Percentiles rank a stretch among this genome's conserved stretches.
phyloP scores from a whole-genome alignment of 306 rosid genomes.

The Cicer yamashitae region DNA sequence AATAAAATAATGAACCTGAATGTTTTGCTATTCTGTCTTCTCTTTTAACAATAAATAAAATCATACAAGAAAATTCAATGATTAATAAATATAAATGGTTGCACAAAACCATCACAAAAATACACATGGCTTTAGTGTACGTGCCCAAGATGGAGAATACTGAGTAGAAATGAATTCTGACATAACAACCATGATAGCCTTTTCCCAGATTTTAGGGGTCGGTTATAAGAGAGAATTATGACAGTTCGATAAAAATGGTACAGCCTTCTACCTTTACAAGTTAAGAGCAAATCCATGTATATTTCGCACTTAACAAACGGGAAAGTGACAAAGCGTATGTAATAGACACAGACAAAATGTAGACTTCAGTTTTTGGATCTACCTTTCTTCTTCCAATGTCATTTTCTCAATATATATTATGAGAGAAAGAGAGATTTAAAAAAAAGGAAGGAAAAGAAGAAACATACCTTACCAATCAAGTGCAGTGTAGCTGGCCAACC shows the following conservation, averaged over 20 bases:
- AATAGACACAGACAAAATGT: background rate
- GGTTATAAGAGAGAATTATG: background rate
- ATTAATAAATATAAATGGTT: background rate
- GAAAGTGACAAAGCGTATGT: background rate
- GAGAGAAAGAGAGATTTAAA: background rate
- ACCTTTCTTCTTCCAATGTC: too few species aligned
- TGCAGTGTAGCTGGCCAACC: constrained; percentile 95
- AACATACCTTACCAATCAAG: constrained; percentile 91
- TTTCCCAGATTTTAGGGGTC: background rate
- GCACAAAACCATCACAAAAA: constrained; percentile 21
- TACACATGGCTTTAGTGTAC: constrained; percentile 22
- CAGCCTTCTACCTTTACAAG: constrained; percentile 32
- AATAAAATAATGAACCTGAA: constrained; percentile 20
- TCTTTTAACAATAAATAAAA: background rate
- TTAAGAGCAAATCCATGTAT: constrained; percentile 3
- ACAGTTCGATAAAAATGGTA: background rate
- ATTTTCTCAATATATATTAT: too few species aligned
- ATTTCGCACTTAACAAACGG: constrained; percentile 22
- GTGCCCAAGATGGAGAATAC: background rate
- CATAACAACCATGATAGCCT: background rate
- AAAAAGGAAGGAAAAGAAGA: constrained; percentile 32
- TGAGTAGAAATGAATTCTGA: background rate
- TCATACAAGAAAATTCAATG: background rate
- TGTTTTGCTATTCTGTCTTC: constrained; percentile 8
- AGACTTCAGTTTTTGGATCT: background rate